phyloP scores from a whole-genome alignment of 176 grass and related monocot genomes.

The Ensete glaucum region DNA sequence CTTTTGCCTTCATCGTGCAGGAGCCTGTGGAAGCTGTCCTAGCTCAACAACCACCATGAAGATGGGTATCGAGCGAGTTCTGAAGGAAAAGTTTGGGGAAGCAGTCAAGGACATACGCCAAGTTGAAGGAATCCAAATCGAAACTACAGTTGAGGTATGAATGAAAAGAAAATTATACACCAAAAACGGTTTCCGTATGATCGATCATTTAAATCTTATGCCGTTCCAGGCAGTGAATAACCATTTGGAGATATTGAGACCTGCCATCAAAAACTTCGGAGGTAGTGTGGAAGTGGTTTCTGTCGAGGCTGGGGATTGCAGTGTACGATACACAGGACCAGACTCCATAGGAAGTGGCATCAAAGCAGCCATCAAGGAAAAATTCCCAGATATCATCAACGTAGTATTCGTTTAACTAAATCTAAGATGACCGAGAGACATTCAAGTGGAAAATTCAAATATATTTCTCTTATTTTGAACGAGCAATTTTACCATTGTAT shows the following conservation, averaged over 20 bases:
- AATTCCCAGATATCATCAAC: slow-evolving; percentile 77
- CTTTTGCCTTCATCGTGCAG: slow-evolving; percentile 12
- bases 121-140: slow-evolving; percentile 37
- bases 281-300: slow-evolving; percentile 72
- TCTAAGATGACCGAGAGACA: background rate
- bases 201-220: background rate
- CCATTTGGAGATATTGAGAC: slow-evolving; percentile 91
- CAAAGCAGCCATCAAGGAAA: slow-evolving; percentile 92
- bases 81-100: slow-evolving; percentile 92
- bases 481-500: too few relatives aligned
- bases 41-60: slow-evolving; percentile 93
- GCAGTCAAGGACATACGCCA: slow-evolving; percentile 65
- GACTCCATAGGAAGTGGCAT: slow-evolving; percentile 76
- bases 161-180: background rate
- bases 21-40: slow-evolving; percentile 84
- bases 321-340: slow-evolving; percentile 71
- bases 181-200: background rate
- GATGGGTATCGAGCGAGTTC: slow-evolving; percentile 88
- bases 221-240: slow-evolving; percentile 69
- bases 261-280: slow-evolving; percentile 80
- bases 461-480: background rate
- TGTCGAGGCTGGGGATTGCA: slow-evolving; percentile 62
- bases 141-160: slow-evolving; percentile 50
- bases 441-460: background rate
- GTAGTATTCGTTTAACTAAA: slow-evolving; percentile 40